phyloP scores from a whole-genome alignment of 768 basidiomycete genomes.

The Lentinus tigrinus region DNA sequence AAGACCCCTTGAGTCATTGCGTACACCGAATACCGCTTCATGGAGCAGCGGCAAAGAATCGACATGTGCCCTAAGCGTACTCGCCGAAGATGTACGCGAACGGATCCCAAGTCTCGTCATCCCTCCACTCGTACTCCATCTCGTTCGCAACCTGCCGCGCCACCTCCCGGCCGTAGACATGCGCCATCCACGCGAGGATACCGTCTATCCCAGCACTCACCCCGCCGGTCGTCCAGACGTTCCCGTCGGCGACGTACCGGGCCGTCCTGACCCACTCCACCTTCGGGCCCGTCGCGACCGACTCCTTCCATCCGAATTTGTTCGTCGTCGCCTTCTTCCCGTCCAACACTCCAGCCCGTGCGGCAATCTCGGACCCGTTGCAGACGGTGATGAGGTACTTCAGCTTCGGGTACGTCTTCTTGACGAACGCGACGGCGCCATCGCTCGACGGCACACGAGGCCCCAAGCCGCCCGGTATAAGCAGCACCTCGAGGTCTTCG shows the following conservation, averaged over 20 bases:
- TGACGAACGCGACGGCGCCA: not conserved
- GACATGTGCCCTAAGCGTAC: not conserved
- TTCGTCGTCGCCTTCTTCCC: slow-evolving; percentile 38
- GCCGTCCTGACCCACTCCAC: slow-evolving; percentile 35
- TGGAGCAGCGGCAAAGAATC: not conserved
- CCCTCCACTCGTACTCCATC: not conserved
- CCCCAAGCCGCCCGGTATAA: not conserved
- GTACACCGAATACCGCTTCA: no score
- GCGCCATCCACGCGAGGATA: not conserved
- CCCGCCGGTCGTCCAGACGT: slow-evolving; percentile 40
- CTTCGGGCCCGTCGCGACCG: not conserved
- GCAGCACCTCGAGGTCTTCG: not conserved
- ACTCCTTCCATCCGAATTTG: slow-evolving; percentile 28
- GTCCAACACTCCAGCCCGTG: slow-evolving; percentile 32
- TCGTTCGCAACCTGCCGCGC: not conserved
- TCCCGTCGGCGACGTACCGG: slow-evolving; percentile 38
- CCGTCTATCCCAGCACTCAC: slow-evolving; percentile 30
- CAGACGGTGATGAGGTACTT: slow-evolving; percentile 37
- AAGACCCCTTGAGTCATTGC: no score
- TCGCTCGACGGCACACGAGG: not conserved
- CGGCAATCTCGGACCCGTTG: slow-evolving; percentile 34
- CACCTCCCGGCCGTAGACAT: not conserved
- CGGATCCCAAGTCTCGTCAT: not conserved
- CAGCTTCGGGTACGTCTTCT: not conserved
- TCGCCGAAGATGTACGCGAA: not conserved